Percentiles rank a stretch among this genome's conserved stretches.
Conservation (phyloP, 768 basidiomycete species). For the Panus rudis region DNA sequence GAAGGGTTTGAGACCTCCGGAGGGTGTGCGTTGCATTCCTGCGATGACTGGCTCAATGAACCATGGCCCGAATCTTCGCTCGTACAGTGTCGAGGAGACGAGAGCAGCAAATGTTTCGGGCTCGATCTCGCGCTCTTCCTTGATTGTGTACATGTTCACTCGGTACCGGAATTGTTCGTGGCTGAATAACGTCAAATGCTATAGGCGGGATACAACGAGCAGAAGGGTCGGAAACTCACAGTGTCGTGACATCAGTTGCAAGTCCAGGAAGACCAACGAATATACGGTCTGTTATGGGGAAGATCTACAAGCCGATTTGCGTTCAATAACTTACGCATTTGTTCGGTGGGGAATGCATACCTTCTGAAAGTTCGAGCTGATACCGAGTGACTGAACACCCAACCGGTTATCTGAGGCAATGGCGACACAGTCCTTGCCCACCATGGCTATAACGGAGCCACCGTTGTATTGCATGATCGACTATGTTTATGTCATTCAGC, state of each 20-base stretch:
- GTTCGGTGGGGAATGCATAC: constrained; percentile 33
- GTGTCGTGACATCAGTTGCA: constrained; percentile 86
- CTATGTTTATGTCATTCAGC: constrained; percentile 28
- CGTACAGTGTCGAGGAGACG: constrained; percentile 92
- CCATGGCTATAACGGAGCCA: constrained; percentile 99
- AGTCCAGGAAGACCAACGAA: constrained; percentile 90
- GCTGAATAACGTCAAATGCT: constrained; percentile 32
- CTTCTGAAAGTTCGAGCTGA: constrained; percentile 93
- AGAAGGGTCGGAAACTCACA: constrained; percentile 44
- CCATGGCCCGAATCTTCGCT: constrained; percentile 92
- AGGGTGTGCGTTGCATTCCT: constrained; percentile 69
- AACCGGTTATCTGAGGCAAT: constrained; percentile 93
- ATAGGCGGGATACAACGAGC: background rate
- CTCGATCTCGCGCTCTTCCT: constrained; percentile 95
- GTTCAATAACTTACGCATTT: background rate
- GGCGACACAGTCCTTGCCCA: constrained; percentile 96
- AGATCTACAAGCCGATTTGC: constrained; percentile 52
- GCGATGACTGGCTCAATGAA: constrained; percentile 97
- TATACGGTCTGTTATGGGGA: constrained; percentile 88
- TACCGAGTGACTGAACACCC: constrained; percentile 79
- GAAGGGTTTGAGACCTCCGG: constrained; percentile 78
- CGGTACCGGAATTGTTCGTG: constrained; percentile 88
- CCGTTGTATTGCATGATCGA: constrained; percentile 93
- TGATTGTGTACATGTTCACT: constrained; percentile 99
- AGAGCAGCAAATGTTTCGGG: constrained; percentile 96